These are phyloP conservation scores for Shiraia sp. DNA, from an alignment of 2,329 filamentous ascomycete genomes.

Conservation along the genomic window DNA sequence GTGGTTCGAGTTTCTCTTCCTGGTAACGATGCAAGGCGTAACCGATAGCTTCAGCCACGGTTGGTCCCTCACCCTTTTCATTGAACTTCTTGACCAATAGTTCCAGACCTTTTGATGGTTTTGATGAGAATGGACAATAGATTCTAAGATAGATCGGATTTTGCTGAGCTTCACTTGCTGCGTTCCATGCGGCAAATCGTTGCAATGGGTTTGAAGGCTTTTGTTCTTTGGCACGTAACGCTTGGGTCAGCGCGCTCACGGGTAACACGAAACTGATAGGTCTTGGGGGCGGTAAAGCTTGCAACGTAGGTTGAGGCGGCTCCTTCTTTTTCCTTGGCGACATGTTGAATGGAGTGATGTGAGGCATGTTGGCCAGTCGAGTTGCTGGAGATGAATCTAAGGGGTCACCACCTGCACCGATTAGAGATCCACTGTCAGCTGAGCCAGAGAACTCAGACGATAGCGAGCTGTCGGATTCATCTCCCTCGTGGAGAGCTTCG, in stretches of 20 bases:
- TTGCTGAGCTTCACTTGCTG: conserved; percentile 68
- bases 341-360: conserved; percentile 49
- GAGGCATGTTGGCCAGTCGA: conserved; percentile 47
- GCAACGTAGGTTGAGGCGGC: conserved; percentile 53
- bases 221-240: conserved; percentile 72
- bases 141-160: conserved; percentile 77
- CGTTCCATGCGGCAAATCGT: conserved; percentile 74
- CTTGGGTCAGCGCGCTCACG: conserved; percentile 71
- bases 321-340: conserved; percentile 67
- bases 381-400: conserved; percentile 58
- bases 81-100: conserved; percentile 72
- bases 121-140: conserved; percentile 72
- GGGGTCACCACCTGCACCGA: conserved; percentile 66
- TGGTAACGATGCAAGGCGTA: conserved; percentile 77
- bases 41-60: conserved; percentile 80
- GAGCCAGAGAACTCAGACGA: conserved; percentile 47
- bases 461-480: conserved; percentile 46
- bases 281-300: conserved; percentile 71
- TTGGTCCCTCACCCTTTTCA: conserved; percentile 70
- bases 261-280: conserved; percentile 73
- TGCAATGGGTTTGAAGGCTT: conserved; percentile 74
- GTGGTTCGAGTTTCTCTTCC: conserved; percentile 73
- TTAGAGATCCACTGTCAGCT: conserved; percentile 69
- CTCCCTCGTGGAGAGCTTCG: conserved; percentile 47
- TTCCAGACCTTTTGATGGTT: conserved; percentile 68